Evolutionary conservation across 495 filamentous ascomycete species (phyloP), one percentile per base, ranked within the genome.

Genomic region (Xylaria bambusicola): DNA sequence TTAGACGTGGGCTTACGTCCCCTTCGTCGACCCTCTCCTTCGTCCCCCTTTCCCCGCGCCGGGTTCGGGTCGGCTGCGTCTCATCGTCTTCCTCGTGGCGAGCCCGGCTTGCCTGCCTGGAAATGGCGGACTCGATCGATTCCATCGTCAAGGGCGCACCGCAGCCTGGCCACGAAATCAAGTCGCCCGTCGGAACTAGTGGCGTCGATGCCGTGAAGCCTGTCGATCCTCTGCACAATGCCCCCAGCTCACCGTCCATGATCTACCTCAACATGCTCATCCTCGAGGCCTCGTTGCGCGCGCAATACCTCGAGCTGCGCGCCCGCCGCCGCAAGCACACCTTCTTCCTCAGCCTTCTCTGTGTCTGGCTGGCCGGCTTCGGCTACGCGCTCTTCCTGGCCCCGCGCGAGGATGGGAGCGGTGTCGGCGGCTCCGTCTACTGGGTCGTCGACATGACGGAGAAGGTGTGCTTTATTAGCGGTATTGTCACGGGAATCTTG

Each of bases 201-300:
- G 73, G 67, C 58, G 73, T 75, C 61, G 60, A 71, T 35, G 62
- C 70, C 42, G 61, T 58, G 41, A 73, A 82, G 72, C 60, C 82
- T 73, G 68, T 76, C 64, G 89, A 97, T 71, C 93, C 93, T 38
- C 80, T 92, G 47, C 86, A 87, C 56, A 83, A 86, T 40, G 84
- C 95, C 27, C 93, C 94, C 10, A 93, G 89, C 60, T 91, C 93
- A 27, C 93, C 70, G 46, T 91, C 91, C n/a, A 95, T 97, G 76
- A 97, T 98, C 66, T 99, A 98, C 77, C 84, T 98, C 64, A 99
- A 99, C 71, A 88, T 99, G 36, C 80, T 99, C 52, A 93, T 99
- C 65, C 88, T 99, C 69, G 94, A 99, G 73, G 91, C 92, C 48
- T 96, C 91, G 13, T 80, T 99, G 23, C 92, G 94, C 42, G 86